Percentiles rank a stretch among this genome's conserved stretches.
Conservation (phyloP, 176 grass and related monocot genomes). For the Triticum urartu region DNA sequence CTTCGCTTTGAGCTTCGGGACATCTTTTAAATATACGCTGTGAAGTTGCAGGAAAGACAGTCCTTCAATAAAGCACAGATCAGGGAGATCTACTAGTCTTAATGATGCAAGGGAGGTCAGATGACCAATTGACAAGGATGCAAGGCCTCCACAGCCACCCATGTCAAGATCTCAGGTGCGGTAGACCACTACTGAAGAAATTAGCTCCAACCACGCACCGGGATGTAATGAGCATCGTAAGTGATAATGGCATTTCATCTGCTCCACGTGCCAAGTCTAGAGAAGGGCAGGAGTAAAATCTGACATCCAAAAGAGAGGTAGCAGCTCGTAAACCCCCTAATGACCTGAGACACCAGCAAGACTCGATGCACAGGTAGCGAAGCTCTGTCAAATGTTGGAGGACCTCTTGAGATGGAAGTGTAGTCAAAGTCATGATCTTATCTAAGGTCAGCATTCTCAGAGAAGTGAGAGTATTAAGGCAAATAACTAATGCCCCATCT, state of each 20-base stretch:
- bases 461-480: neutral
- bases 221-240: rapidly evolving
- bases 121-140: neutral
- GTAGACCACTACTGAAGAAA: neutral
- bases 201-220: neutral
- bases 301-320: neutral
- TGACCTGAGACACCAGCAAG: neutral
- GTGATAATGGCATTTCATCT: neutral
- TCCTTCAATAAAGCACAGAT: neutral
- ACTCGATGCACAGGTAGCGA: neutral
- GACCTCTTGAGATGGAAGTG: neutral
- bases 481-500: neutral
- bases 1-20: neutral
- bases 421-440: neutral
- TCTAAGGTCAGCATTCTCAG: rapidly evolving
- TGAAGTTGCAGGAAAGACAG: neutral
- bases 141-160: rapidly evolving
- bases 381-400: neutral
- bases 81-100: rapidly evolving
- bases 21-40: rapidly evolving
- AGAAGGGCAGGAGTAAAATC: neutral
- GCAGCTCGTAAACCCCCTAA: neutral
- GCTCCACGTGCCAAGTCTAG: neutral
- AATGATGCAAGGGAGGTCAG: neutral
- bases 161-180: neutral